These are phyloP conservation scores for Staphylotrichum longicolle DNA, from an alignment of 495 filamentous ascomycete species.

Conservation along the genomic window DNA sequence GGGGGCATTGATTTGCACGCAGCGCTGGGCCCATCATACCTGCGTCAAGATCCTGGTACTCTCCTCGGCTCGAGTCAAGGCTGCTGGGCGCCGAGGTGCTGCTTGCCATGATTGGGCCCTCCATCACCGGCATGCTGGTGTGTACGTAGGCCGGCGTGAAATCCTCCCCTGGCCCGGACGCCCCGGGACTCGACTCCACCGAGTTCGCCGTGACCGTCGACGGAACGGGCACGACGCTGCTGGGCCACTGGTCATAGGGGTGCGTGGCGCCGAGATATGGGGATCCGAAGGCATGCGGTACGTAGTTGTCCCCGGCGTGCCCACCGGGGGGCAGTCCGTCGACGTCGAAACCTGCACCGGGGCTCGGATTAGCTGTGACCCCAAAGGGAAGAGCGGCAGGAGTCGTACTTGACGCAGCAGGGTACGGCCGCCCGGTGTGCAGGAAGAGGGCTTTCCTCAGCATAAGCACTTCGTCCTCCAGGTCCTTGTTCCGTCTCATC, in stretches of 20 bases:
- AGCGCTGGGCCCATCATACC: slow-evolving; percentile 20
- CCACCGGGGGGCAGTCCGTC: slow-evolving; percentile 18
- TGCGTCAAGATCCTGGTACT: slow-evolving; percentile 29
- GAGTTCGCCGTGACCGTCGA: slow-evolving; percentile 32
- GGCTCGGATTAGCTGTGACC: slow-evolving; percentile 14
- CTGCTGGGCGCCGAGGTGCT: slow-evolving; percentile 18
- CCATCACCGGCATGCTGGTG: slow-evolving; percentile 40
- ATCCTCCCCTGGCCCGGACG: slow-evolving; percentile 41
- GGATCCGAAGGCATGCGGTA: slow-evolving; percentile 21
- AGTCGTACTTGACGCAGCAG: slow-evolving; percentile 25
- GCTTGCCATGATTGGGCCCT: slow-evolving; percentile 24
- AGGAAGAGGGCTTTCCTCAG: slow-evolving; percentile 35
- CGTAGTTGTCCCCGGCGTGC: slow-evolving; percentile 19
- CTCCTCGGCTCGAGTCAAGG: slow-evolving; percentile 21
- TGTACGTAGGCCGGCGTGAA: slow-evolving; percentile 39
- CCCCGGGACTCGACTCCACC: slow-evolving; percentile 44
- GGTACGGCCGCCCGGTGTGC: slow-evolving; percentile 18
- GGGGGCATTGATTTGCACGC: background rate
- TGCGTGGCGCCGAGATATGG: slow-evolving; percentile 38
- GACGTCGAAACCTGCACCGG: slow-evolving; percentile 22
- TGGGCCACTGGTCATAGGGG: slow-evolving; percentile 38
- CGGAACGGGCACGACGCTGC: slow-evolving; percentile 28
- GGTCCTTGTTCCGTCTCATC: slow-evolving; percentile 37
- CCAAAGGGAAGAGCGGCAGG: too few relatives aligned
- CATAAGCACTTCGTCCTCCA: slow-evolving; percentile 39